Conservation (phyloP, 768 basidiomycete species). For the Kwoniella sp. region DNA sequence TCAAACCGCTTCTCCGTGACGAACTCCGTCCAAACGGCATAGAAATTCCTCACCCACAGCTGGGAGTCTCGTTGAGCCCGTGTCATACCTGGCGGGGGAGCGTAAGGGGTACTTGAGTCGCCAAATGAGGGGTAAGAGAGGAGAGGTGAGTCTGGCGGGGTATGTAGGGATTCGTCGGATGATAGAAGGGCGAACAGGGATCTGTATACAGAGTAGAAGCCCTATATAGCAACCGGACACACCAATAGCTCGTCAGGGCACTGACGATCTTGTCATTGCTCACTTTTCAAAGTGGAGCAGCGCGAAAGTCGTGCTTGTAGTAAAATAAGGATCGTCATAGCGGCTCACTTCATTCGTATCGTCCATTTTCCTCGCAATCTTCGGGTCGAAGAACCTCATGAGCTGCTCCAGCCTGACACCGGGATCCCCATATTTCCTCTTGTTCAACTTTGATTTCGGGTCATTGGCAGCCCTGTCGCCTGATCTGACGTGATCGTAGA, state of each 20-base stretch:
- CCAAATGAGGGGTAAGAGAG: slow-evolving; percentile 83
- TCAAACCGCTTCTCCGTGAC: slow-evolving; percentile 80
- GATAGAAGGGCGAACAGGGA: slow-evolving; percentile 81
- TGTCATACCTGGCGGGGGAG: slow-evolving; percentile 51
- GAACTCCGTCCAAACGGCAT: slow-evolving; percentile 83
- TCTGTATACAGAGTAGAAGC: slow-evolving; percentile 86
- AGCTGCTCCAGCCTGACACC: slow-evolving; percentile 81
- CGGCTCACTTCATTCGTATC: slow-evolving; percentile 59
- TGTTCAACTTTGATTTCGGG: slow-evolving; percentile 51
- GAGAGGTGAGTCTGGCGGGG: slow-evolving; percentile 51
- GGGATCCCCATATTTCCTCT: slow-evolving; percentile 63
- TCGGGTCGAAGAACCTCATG: slow-evolving; percentile 74
- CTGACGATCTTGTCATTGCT: too few relatives aligned
- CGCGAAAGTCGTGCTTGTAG: too few relatives aligned
- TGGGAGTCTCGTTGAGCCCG: slow-evolving; percentile 57
- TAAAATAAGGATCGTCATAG: too few relatives aligned
- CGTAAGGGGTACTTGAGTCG: slow-evolving; percentile 72
- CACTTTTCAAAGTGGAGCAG: too few relatives aligned
- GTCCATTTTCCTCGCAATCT: slow-evolving; percentile 49
- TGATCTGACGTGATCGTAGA: slow-evolving; percentile 79
- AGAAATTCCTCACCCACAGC: slow-evolving; percentile 73
- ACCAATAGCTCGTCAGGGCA: too few relatives aligned
- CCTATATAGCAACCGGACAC: too few relatives aligned
- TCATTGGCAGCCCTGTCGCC: slow-evolving; percentile 63
- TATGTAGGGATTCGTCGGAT: slow-evolving; percentile 71